A percentile compares a stretch with the other conserved stretches of the same genome.
Evolutionary conservation across 495 filamentous ascomycete genomes (phyloP).

Genomic region (Lepidopterella palustris): DNA sequence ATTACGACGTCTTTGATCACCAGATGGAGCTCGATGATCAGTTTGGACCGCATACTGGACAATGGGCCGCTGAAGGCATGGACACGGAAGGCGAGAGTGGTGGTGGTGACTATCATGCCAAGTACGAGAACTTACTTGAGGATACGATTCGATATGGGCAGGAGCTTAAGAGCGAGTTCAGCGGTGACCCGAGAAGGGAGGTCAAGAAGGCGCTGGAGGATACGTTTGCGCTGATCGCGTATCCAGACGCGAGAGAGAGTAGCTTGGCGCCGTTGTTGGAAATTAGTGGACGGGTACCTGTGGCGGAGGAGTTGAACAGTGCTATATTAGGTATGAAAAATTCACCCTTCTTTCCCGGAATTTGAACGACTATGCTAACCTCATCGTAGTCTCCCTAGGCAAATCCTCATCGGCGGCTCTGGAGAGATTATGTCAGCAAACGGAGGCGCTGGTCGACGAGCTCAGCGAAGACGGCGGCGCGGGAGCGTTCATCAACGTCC

Average conservation of each 20-base stretch:
- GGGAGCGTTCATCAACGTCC: slow-evolving; percentile 80
- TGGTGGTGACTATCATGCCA: slow-evolving; percentile 31
- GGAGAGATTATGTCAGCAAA: slow-evolving; percentile 82
- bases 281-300: slow-evolving; percentile 61
- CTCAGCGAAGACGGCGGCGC: slow-evolving; percentile 75
- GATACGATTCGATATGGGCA: slow-evolving; percentile 78
- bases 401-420: slow-evolving; percentile 83
- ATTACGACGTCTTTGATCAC: slow-evolving; percentile 46
- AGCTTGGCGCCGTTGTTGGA: slow-evolving; percentile 76
- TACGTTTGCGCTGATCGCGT: slow-evolving; percentile 84
- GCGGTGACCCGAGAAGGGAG: slow-evolving; percentile 58
- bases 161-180: slow-evolving; percentile 68
- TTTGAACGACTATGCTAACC: slow-evolving; percentile 20
- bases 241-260: slow-evolving; percentile 67
- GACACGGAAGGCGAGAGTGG: slow-evolving; percentile 36
- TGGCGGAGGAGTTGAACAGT: slow-evolving; percentile 91
- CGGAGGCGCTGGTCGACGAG: slow-evolving; percentile 74
- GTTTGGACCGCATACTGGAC: slow-evolving; percentile 27
- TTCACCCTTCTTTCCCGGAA: background rate
- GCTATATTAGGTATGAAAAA: slow-evolving; percentile 73
- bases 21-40: slow-evolving; percentile 82
- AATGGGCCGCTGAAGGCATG: slow-evolving; percentile 45
- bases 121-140: slow-evolving; percentile 52
- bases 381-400: slow-evolving; percentile 67
- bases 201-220: slow-evolving; percentile 70